phyloP scores from a whole-genome alignment of 305 asterid genomes.

The Fraxinus dipetala region DNA sequence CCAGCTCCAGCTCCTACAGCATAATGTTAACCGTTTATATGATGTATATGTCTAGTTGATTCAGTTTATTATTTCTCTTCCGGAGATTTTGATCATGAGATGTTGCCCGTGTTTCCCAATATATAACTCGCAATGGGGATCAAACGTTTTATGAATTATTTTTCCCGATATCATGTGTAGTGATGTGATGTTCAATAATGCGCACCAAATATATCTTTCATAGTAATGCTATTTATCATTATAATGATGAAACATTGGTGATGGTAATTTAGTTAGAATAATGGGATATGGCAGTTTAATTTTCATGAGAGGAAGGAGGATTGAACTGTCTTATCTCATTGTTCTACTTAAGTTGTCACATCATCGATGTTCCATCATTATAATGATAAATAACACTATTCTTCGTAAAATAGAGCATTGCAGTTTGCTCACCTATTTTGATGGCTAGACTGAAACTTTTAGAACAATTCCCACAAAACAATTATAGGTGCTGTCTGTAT shows the following conservation, averaged over 20 bases:
- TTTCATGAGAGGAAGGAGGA: too few species aligned
- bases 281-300: too few species aligned
- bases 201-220: not conserved
- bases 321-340: too few species aligned
- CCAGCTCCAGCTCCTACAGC: conserved; percentile 30
- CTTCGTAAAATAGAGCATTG: not conserved
- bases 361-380: too few species aligned
- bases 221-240: not conserved
- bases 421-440: not conserved
- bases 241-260: too few species aligned
- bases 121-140: not conserved
- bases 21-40: conserved; percentile 17
- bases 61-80: not conserved
- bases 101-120: not conserved
- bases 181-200: not conserved
- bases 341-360: too few species aligned
- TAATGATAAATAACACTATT: too few species aligned
- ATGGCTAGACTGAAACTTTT: not conserved
- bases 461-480: too few species aligned
- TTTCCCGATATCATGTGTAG: not conserved
- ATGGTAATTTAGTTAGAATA: too few species aligned
- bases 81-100: not conserved
- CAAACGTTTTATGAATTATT: not conserved
- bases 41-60: not conserved
- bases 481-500: too few species aligned